Evolutionary conservation across 2,329 filamentous ascomycete species (phyloP).

Genomic region (Dactylellina leptospora): DNA sequence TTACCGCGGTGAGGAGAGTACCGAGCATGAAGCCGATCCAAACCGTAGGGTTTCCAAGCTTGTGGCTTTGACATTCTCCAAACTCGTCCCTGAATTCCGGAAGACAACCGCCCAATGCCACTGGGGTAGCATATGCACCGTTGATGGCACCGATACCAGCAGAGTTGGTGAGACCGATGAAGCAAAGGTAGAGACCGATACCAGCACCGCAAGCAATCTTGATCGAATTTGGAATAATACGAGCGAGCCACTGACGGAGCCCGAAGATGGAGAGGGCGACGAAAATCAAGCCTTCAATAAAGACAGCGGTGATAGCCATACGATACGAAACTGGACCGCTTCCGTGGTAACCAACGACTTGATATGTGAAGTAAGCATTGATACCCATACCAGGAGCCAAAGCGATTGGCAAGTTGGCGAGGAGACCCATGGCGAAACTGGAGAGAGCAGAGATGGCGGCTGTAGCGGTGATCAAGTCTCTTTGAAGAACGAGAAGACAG

Average conservation of each 20-base stretch:
- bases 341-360: slow-evolving; percentile 79
- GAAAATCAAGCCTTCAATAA: slow-evolving; percentile 88
- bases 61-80: slow-evolving; percentile 67
- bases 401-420: slow-evolving; percentile 79
- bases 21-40: slow-evolving; percentile 91
- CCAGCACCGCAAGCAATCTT: slow-evolving; percentile 87
- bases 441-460: slow-evolving; percentile 81
- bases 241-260: slow-evolving; percentile 86
- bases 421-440: slow-evolving; percentile 83
- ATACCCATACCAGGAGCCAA: slow-evolving; percentile 80
- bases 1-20: slow-evolving; percentile 77
- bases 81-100: slow-evolving; percentile 64
- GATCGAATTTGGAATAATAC: slow-evolving; percentile 82
- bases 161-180: slow-evolving; percentile 75
- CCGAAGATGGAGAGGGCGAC: slow-evolving; percentile 80
- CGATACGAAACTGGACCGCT: slow-evolving; percentile 76
- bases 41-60: slow-evolving; percentile 84
- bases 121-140: slow-evolving; percentile 73
- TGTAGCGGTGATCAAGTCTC: slow-evolving; percentile 84
- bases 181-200: slow-evolving; percentile 79
- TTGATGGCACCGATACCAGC: slow-evolving; percentile 83
- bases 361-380: slow-evolving; percentile 86
- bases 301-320: slow-evolving; percentile 83
- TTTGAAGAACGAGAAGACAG: slow-evolving; percentile 73
- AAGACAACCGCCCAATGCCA: slow-evolving; percentile 79